These are phyloP conservation scores for Cystofilobasidium macerans DNA, from an alignment of 768 basidiomycete genomes.

Conservation along the genomic window DNA sequence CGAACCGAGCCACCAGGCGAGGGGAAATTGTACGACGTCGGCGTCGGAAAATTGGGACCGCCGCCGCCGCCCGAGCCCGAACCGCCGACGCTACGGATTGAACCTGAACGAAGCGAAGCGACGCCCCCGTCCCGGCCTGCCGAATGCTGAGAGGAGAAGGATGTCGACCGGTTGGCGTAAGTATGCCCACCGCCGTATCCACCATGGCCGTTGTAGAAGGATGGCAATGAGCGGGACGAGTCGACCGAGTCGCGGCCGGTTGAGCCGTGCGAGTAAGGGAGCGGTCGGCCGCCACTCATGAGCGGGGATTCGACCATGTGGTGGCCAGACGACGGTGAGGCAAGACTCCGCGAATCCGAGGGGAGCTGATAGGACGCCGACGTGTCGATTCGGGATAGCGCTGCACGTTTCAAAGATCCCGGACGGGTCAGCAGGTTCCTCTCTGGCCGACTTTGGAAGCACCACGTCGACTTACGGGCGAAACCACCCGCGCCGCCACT, in stretches of 20 bases:
- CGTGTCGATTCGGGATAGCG: slow-evolving; percentile 24
- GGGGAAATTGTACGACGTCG: slow-evolving; percentile 22
- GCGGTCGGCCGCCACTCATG: neutral
- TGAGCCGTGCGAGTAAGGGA: neutral
- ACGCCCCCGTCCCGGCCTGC: neutral
- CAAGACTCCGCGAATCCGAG: neutral
- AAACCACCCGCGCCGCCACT: neutral
- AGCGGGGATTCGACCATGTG: slow-evolving; percentile 2
- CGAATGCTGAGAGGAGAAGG: slow-evolving; percentile 8
- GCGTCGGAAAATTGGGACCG: slow-evolving; percentile 4
- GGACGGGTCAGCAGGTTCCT: neutral
- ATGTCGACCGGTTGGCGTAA: neutral
- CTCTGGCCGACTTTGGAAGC: too few species aligned
- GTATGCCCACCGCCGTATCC: neutral
- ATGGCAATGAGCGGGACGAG: neutral
- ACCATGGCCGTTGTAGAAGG: neutral
- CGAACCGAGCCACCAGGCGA: slow-evolving; percentile 1
- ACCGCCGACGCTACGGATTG: slow-evolving; percentile 7
- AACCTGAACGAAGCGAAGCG: neutral
- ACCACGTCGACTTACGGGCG: neutral
- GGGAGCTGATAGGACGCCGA: neutral
- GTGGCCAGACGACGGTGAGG: neutral
- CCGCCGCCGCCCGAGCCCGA: neutral
- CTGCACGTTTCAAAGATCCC: neutral
- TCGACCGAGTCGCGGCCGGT: slow-evolving; percentile 19